phyloP scores from a whole-genome alignment of 257 asterid genomes.

The Solanum sparsipilum region DNA sequence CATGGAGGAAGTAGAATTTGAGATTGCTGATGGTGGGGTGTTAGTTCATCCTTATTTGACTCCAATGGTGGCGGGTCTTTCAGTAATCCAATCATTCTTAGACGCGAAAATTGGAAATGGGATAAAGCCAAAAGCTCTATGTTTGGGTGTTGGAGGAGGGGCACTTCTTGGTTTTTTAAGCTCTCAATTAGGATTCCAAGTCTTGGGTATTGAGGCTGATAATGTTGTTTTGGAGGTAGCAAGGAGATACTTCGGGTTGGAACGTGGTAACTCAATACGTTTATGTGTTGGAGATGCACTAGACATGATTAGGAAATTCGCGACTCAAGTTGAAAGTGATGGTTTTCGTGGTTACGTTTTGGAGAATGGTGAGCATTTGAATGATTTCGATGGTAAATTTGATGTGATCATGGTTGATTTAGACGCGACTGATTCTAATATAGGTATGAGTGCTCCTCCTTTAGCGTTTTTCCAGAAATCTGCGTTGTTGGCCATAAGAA shows the following conservation, averaged over 20 bases:
- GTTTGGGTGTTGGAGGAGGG: conserved; percentile 94
- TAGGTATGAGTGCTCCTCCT: conserved; percentile 72
- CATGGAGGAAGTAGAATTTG: conserved; percentile 32
- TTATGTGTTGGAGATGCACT: conserved; percentile 54
- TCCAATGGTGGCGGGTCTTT: conserved; percentile 77
- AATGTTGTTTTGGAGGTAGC: conserved; percentile 43
- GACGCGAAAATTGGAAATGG: conserved; percentile 23
- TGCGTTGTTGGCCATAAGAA: conserved; percentile 37
- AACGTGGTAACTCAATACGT: conserved; percentile 21
- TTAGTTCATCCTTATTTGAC: conserved; percentile 71
- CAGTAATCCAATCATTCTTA: conserved; percentile 30
- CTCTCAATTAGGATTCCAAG: conserved; percentile 38
- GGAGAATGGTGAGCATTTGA: background rate
- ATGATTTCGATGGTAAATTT: conserved; percentile 16
- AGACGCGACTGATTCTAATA: conserved; percentile 50
- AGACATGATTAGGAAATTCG: conserved; percentile 26
- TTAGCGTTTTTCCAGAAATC: conserved; percentile 35
- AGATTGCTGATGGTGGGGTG: conserved; percentile 27
- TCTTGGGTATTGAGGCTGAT: conserved; percentile 73
- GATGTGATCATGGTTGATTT: conserved; percentile 81
- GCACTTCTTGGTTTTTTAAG: conserved; percentile 59
- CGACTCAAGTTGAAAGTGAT: background rate
- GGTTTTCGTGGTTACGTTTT: background rate
- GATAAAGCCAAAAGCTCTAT: conserved; percentile 49
- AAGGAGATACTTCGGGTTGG: conserved; percentile 49